These are phyloP conservation scores for Pythium guiyangense DNA, from an alignment of 352 stramenopile species.

Conservation along the genomic window DNA sequence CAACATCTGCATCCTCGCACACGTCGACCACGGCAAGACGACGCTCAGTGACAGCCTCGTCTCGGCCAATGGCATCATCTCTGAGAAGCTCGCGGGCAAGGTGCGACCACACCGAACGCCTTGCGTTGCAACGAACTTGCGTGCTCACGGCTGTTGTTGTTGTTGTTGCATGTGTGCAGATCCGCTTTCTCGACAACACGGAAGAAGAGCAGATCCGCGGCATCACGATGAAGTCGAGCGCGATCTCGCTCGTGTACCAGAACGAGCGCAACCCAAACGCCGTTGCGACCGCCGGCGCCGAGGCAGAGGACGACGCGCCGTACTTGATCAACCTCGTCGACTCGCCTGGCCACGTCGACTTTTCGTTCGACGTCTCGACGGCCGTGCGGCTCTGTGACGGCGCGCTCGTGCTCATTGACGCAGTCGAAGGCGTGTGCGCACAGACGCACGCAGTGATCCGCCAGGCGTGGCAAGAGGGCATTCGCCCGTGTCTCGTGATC, in stretches of 20 bases:
- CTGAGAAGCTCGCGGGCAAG: slow-evolving; percentile 92
- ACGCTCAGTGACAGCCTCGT: slow-evolving; percentile 95
- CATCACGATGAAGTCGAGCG: slow-evolving; percentile 97
- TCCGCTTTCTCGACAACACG: slow-evolving; percentile 95
- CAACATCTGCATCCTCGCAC: slow-evolving; percentile 94
- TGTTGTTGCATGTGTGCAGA: too few species aligned
- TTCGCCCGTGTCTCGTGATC: slow-evolving; percentile 93
- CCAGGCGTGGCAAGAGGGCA: slow-evolving; percentile 92
- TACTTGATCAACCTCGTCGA: slow-evolving; percentile 96
- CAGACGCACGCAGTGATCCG: slow-evolving; percentile 93
- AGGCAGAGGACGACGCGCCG: slow-evolving; percentile 26
- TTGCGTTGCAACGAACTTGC: background rate
- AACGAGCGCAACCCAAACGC: slow-evolving; percentile 31
- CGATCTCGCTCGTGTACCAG: slow-evolving; percentile 92
- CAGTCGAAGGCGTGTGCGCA: slow-evolving; percentile 94
- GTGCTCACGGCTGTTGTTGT: slow-evolving; percentile 1
- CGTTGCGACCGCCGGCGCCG: background rate
- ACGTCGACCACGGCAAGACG: slow-evolving; percentile 94
- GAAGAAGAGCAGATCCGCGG: slow-evolving; percentile 93
- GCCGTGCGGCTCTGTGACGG: slow-evolving; percentile 93
- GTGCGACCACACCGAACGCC: slow-evolving; percentile 19
- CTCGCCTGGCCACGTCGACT: slow-evolving; percentile 95
- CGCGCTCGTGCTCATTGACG: slow-evolving; percentile 94
- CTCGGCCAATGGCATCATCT: slow-evolving; percentile 96
- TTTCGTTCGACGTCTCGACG: slow-evolving; percentile 94